phyloP scores from a whole-genome alignment of 2,329 filamentous ascomycete species.

The Aspergillus nomiae region DNA sequence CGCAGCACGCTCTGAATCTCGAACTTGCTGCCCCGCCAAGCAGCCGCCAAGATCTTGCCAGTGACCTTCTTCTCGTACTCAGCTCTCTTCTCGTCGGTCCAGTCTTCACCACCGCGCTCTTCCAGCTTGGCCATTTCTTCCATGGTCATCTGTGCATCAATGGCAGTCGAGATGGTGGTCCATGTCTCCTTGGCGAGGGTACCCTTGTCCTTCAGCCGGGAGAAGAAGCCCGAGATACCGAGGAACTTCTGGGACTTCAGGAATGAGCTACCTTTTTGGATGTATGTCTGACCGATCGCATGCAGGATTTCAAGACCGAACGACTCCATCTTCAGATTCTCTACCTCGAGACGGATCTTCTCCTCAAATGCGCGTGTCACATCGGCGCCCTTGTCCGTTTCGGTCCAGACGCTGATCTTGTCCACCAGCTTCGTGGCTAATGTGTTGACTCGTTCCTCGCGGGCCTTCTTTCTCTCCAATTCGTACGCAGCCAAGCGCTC shows the following conservation, averaged over 20 bases:
- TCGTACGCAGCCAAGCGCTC: slow-evolving; percentile 90
- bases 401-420: slow-evolving; percentile 91
- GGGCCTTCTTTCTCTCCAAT: slow-evolving; percentile 76
- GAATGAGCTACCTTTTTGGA: slow-evolving; percentile 82
- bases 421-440: slow-evolving; percentile 84
- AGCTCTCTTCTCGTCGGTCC: slow-evolving; percentile 95
- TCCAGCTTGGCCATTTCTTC: slow-evolving; percentile 98
- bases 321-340: slow-evolving; percentile 99
- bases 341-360: slow-evolving; percentile 91
- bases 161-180: slow-evolving; percentile 94
- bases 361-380: slow-evolving; percentile 89
- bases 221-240: slow-evolving; percentile 93
- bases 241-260: slow-evolving; percentile 96
- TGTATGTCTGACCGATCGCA: slow-evolving; percentile 88
- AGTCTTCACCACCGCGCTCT: slow-evolving; percentile 91
- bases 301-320: slow-evolving; percentile 96
- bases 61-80: slow-evolving; percentile 96
- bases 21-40: slow-evolving; percentile 94
- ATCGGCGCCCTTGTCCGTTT: slow-evolving; percentile 85
- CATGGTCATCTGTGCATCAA: slow-evolving; percentile 97
- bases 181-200: slow-evolving; percentile 97
- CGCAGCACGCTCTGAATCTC: slow-evolving; percentile 96
- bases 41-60: slow-evolving; percentile 95
- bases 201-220: slow-evolving; percentile 91
- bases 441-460: slow-evolving; percentile 86